Evolutionary conservation across 2,329 filamentous ascomycete genomes (phyloP).

Genomic region (Leptoxyphium fumago): DNA sequence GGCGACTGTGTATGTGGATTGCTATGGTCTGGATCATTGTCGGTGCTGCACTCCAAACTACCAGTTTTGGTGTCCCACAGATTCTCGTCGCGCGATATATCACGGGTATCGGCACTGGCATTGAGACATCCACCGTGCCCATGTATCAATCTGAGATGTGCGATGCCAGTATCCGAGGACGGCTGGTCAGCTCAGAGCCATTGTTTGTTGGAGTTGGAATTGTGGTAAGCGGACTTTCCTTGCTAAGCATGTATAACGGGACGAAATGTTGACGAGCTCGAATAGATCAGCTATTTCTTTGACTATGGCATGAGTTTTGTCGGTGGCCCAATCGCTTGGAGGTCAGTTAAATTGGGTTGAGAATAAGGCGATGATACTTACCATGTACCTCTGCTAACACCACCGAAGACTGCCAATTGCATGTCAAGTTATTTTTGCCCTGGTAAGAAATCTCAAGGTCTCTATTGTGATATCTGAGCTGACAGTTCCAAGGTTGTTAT

Average conservation of each 20-base stretch:
- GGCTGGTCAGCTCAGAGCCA: slow-evolving; percentile 20
- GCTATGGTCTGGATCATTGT: slow-evolving; percentile 28
- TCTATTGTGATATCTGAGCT: no score
- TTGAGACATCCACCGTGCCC: slow-evolving; percentile 32
- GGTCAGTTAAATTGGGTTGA: slow-evolving; percentile 6
- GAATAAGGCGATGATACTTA: no score
- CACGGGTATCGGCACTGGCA: slow-evolving; percentile 33
- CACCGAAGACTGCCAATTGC: slow-evolving; percentile 25
- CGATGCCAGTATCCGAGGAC: slow-evolving; percentile 18
- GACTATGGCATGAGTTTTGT: slow-evolving; percentile 26
- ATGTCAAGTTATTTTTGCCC: slow-evolving; percentile 26
- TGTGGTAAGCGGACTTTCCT: slow-evolving; percentile 8
- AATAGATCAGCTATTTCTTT: slow-evolving; percentile 17
- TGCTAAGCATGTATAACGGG: no score
- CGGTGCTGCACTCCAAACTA: slow-evolving; percentile 32
- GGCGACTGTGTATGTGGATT: slow-evolving; percentile 26
- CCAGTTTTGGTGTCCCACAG: slow-evolving; percentile 28
- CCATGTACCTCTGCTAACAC: no score
- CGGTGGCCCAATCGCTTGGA: slow-evolving; percentile 30
- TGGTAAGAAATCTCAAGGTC: background rate
- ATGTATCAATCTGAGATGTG: slow-evolving; percentile 25
- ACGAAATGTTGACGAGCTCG: no score
- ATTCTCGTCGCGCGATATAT: slow-evolving; percentile 34
- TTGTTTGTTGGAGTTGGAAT: slow-evolving; percentile 21
- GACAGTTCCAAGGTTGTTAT: slow-evolving; percentile 19